A percentile compares a stretch with the other conserved stretches of the same genome.
phyloP scores from a whole-genome alignment of 805 yeast species.

The Candida rishiriensis region DNA sequence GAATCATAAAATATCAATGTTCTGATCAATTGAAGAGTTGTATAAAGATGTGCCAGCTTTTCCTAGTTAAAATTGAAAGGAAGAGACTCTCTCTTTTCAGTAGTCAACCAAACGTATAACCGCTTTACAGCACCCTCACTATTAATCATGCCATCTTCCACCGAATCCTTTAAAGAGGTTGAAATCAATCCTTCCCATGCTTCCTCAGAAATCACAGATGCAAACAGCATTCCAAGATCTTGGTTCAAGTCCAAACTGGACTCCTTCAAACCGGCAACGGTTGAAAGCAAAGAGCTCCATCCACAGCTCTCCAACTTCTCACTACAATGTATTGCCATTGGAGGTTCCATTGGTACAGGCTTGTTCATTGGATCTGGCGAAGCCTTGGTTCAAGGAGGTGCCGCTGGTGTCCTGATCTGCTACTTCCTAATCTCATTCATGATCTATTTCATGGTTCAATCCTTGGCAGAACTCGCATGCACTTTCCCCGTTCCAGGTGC shows the following conservation, averaged over 20 bases:
- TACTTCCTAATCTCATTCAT: conserved; percentile 50
- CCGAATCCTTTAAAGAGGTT: too few species aligned
- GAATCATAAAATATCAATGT: too few species aligned
- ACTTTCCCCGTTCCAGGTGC: conserved; percentile 63
- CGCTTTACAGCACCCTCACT: too few species aligned
- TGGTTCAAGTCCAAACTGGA: conserved; percentile 21
- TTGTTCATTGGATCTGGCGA: conserved; percentile 62
- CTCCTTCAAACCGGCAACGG: conserved; percentile 22
- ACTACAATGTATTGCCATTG: conserved; percentile 63
- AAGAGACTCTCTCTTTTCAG: too few species aligned
- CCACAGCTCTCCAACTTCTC: conserved; percentile 35
- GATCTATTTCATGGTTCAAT: conserved; percentile 56
- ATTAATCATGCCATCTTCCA: too few species aligned
- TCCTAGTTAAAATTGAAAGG: too few species aligned
- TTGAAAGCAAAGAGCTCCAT: conserved; percentile 17
- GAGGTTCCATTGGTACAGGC: conserved; percentile 68
- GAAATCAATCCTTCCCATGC: too few species aligned
- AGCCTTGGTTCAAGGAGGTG: conserved; percentile 57
- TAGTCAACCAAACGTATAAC: too few species aligned
- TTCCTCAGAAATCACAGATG: too few species aligned
- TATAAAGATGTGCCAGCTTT: too few species aligned
- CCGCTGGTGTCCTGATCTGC: conserved; percentile 57
- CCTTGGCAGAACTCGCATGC: conserved; percentile 57
- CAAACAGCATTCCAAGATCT: too few species aligned
- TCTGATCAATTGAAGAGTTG: too few species aligned